phyloP scores from a whole-genome alignment of 768 basidiomycete species.

The Lactarius deliciosus region DNA sequence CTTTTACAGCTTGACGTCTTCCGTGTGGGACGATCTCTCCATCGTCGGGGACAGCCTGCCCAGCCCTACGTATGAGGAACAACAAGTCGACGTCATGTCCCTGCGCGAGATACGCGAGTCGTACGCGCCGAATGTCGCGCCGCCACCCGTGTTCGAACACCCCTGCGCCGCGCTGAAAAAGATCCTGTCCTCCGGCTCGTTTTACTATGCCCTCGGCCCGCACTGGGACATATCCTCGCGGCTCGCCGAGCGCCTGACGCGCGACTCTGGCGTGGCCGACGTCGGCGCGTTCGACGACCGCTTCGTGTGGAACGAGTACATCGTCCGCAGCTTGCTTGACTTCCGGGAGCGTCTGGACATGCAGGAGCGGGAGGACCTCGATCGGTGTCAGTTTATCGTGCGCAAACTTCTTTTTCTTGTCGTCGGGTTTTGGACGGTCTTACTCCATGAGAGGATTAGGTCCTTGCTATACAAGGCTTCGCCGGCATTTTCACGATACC shows the following conservation, averaged over 20 bases:
- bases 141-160: constrained; percentile 72
- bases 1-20: constrained; percentile 84
- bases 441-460: constrained; percentile 41
- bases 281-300: constrained; percentile 71
- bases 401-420: constrained; percentile 34
- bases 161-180: constrained; percentile 89
- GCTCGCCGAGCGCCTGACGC: constrained; percentile 64
- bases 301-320: constrained; percentile 95
- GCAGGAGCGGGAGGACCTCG: constrained; percentile 69
- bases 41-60: constrained; percentile 51
- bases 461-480: constrained; percentile 92
- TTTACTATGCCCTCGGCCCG: constrained; percentile 85
- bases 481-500: constrained; percentile 81
- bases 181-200: constrained; percentile 87
- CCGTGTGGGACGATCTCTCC: constrained; percentile 79
- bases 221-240: constrained; percentile 90
- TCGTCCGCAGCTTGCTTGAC: constrained; percentile 82
- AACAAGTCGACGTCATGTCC: constrained; percentile 44
- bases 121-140: constrained; percentile 40
- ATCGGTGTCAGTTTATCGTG: constrained; percentile 83
- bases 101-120: constrained; percentile 45
- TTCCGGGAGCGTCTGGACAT: constrained; percentile 79
- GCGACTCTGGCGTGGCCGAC: constrained; percentile 49
- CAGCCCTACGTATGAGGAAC: constrained; percentile 56
- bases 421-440: constrained; percentile 17